These are phyloP conservation scores for Hyphodiscus sp. DNA, from an alignment of 2,329 filamentous ascomycete genomes.

Conservation along the genomic window DNA sequence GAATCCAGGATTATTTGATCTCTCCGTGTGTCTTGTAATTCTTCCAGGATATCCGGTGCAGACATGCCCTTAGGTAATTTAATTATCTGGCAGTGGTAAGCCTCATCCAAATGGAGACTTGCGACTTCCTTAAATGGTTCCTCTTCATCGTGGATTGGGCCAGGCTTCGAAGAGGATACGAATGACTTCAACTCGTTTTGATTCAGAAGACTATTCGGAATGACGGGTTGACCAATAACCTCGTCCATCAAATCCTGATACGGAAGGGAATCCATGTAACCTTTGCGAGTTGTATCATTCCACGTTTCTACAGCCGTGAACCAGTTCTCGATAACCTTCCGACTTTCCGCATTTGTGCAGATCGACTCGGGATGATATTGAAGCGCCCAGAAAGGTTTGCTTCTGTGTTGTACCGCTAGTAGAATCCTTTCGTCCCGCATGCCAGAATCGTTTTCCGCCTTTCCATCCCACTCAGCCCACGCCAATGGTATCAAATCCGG, in stretches of 20 bases:
- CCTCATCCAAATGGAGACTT: conserved; percentile 13
- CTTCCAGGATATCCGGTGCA: conserved; percentile 49
- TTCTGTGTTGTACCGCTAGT: conserved; percentile 53
- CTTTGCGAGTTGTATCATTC: conserved; percentile 29
- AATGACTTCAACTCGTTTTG: conserved; percentile 7
- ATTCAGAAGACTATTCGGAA: conserved; percentile 23
- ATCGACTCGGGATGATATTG: conserved; percentile 69
- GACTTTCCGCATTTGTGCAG: conserved; percentile 54
- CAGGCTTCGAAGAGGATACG: neutral
- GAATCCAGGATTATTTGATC: conserved; percentile 55
- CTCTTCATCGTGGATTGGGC: neutral
- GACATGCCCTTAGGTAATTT: conserved; percentile 40
- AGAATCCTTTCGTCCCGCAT: conserved; percentile 37
- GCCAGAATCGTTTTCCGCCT: conserved; percentile 19
- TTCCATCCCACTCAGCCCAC: conserved; percentile 25
- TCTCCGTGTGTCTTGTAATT: conserved; percentile 21
- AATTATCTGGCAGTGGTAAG: conserved; percentile 38
- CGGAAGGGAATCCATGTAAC: neutral
- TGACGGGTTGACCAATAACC: conserved; percentile 19
- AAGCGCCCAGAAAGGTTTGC: conserved; percentile 59
- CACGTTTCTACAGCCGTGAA: conserved; percentile 46
- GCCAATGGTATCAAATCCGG: conserved; percentile 29
- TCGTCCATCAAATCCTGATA: conserved; percentile 2
- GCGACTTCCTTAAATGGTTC: neutral
- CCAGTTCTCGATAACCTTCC: conserved; percentile 53